Conservation (phyloP, 1,284 basidiomycete species). For the Mycena sp. region DNA sequence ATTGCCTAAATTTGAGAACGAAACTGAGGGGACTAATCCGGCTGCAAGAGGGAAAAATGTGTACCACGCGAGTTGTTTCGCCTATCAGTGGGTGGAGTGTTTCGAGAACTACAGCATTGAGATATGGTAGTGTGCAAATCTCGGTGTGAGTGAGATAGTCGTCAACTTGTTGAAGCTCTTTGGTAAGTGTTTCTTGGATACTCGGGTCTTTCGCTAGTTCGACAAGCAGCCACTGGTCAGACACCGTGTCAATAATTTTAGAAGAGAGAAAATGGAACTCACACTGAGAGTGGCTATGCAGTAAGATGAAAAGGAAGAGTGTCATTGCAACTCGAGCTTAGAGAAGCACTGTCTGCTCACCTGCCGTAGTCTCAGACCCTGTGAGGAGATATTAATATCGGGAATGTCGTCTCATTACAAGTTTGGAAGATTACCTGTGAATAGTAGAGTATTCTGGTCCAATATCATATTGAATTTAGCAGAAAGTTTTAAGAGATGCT, state of each 20-base stretch:
- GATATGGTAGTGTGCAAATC: slow-evolving; percentile 47
- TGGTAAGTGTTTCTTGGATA: slow-evolving; percentile 53
- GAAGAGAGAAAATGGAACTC: slow-evolving; percentile 36
- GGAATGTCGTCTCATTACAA: neutral
- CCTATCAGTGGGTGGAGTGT: slow-evolving; percentile 41
- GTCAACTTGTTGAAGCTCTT: slow-evolving; percentile 47
- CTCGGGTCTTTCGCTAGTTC: slow-evolving; percentile 52
- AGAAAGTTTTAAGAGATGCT: neutral
- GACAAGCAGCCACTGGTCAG: slow-evolving; percentile 42
- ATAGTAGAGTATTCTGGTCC: slow-evolving; percentile 24
- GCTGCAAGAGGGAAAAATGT: slow-evolving; percentile 19
- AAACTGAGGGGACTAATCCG: too few relatives aligned
- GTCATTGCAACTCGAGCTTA: too few relatives aligned
- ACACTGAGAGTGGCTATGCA: slow-evolving; percentile 35
- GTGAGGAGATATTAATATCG: neutral
- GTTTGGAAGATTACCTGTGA: slow-evolving; percentile 11
- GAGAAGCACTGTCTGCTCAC: neutral
- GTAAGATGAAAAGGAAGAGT: too few relatives aligned
- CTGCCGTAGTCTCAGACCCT: slow-evolving; percentile 24
- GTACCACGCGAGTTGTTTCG: slow-evolving; percentile 44
- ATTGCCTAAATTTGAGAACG: slow-evolving; percentile 42
- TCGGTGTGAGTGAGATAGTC: slow-evolving; percentile 44
- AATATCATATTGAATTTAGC: neutral
- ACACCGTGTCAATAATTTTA: neutral
- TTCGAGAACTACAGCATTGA: slow-evolving; percentile 56